Conservation (phyloP, 2,329 filamentous ascomycete genomes). For the Penicillium sp. region DNA sequence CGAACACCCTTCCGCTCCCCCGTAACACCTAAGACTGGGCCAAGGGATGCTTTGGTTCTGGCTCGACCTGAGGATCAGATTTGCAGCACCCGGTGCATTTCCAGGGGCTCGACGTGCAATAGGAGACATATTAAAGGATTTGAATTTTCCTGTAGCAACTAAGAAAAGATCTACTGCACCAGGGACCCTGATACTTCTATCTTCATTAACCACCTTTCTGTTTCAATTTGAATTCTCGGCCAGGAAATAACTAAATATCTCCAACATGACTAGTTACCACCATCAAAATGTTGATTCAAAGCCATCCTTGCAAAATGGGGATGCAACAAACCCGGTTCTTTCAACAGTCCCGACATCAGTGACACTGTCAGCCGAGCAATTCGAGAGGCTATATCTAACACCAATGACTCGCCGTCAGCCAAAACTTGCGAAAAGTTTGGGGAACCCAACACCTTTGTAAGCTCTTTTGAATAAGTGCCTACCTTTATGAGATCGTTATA, state of each 20-base stretch:
- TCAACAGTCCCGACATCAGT: conserved; percentile 26
- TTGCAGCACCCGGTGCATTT: no score
- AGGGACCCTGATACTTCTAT: no score
- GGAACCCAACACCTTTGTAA: conserved; percentile 41
- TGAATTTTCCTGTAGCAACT: no score
- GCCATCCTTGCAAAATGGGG: conserved; percentile 4
- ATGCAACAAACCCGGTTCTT: conserved; percentile 9
- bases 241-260: background rate
- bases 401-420: conserved; percentile 37
- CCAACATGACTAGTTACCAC: conserved; percentile 11
- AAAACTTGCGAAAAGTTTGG: conserved; percentile 32
- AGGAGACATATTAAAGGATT: no score
- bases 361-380: conserved; percentile 38
- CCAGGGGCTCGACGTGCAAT: no score
- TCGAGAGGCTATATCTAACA: conserved; percentile 40
- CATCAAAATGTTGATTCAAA: conserved; percentile 14
- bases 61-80: no score
- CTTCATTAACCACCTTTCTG: no score
- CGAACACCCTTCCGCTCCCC: background rate
- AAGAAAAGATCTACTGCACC: no score
- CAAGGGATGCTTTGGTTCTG: no score
- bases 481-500: background rate
- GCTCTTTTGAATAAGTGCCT: background rate
- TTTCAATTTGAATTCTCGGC: background rate
- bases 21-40: background rate